Evolutionary conservation across 169 alveolate species (phyloP), one percentile per base, ranked within the genome.

Genomic region (Plasmodium gonderi): DNA sequence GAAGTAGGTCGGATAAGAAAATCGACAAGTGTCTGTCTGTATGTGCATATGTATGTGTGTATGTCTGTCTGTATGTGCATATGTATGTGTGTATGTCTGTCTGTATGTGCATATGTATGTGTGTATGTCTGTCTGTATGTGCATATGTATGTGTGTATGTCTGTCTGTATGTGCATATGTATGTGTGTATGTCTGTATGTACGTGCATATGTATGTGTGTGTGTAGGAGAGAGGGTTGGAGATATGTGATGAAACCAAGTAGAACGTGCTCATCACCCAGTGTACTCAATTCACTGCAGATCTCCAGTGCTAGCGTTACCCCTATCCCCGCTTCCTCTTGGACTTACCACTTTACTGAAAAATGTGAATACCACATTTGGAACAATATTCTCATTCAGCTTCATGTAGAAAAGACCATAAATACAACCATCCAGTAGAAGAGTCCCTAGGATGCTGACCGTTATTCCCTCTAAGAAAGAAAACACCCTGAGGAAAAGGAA

Each of bases 301-400:
- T n/a, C n/a, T n/a, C n/a, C n/a, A n/a, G n/a, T n/a, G n/a, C n/a
- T n/a, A n/a, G n/a, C n/a, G n/a, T n/a, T n/a, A n/a, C n/a, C n/a
- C n/a, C n/a, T n/a, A n/a, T n/a, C 23, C 49, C 44, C 33, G 2
- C 11, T n/a, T 36, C 54, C 2, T n/a, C 47, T 31, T n/a, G 29
- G 23, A 81, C n/a, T 81, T 81, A 81, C 91, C 42, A 9, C 44
- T 26, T 54, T 74, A 45, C 91, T 81, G 68, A 81, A 54, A 51
- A 67, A 44, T 38, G 33, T 51, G 38, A 74, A 68, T 36, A 81
- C 11, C 36, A 42, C 33, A 31, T 31, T 44, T 0, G 91, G 82
- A 68, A 81, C 23, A 1, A 68, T 29, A 14, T 40, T n/a, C 33
- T 38, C 36, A 12, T 81, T 38, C 40, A 81, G 60, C 23, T 81